Percentiles rank a stretch among this genome's conserved stretches.
phyloP scores from a whole-genome alignment of 2,329 filamentous ascomycete species.

The Trichoderma koningii region DNA sequence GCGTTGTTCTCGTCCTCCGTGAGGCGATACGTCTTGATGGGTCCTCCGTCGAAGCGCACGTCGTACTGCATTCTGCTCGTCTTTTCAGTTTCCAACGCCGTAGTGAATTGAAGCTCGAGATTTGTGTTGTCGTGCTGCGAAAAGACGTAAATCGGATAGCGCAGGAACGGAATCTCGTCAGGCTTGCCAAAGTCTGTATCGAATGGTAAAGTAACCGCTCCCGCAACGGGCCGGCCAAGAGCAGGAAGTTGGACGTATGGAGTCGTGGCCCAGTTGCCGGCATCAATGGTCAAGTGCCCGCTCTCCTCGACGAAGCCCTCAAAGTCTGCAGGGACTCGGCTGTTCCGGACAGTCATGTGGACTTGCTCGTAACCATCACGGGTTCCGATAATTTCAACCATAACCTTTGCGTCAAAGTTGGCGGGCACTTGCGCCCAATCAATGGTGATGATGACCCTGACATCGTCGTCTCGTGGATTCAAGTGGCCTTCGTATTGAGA shows the following conservation, averaged over 20 bases:
- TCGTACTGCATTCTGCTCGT: conserved; percentile 52
- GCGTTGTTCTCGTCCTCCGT: conserved; percentile 36
- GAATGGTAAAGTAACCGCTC: conserved; percentile 31
- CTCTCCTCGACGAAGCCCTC: conserved; percentile 41
- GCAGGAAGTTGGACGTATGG: conserved; percentile 38
- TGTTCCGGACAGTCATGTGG: conserved; percentile 33
- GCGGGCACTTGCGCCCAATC: conserved; percentile 44
- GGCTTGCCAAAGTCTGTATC: conserved; percentile 29
- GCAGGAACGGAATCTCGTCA: conserved; percentile 32
- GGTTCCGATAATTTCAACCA: conserved; percentile 42
- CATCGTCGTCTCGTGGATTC: conserved; percentile 38
- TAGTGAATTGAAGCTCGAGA: conserved; percentile 42
- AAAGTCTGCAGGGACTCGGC: conserved; percentile 38
- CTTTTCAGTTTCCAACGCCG: conserved; percentile 54
- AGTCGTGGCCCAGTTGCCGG: conserved; percentile 32
- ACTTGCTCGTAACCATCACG: conserved; percentile 44
- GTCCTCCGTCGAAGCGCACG: conserved; percentile 48
- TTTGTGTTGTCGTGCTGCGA: conserved; percentile 32
- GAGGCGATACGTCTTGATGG: conserved; percentile 37
- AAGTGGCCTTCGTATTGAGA: conserved; percentile 37
- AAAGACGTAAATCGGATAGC: conserved; percentile 40
- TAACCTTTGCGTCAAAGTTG: conserved; percentile 46
- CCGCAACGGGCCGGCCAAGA: conserved; percentile 35
- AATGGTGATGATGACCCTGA: conserved; percentile 37
- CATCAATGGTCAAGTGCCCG: conserved; percentile 41